Base-by-base conservation (phyloP, 1,284 basidiomycete genomes). In the Moesziomyces parantarcticus region DNA sequence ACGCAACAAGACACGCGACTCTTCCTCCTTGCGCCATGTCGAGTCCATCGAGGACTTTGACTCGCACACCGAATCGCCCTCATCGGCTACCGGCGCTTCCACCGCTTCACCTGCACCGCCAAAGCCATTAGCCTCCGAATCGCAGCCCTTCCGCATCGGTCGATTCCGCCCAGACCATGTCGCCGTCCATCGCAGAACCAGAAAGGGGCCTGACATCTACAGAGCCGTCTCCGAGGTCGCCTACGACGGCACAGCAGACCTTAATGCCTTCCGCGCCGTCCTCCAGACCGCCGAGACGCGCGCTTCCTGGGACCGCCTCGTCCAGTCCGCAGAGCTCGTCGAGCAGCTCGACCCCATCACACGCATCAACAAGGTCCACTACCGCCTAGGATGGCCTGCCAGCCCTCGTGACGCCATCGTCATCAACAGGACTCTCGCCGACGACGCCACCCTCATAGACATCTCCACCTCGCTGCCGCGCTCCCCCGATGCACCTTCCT, bases 401-500 rank as follows among this genome's bases (percentile, higher is more conserved):
- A 96, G 91, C 92, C 78, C 80, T 0, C 74, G 81, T 21, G 81
- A 83, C 40, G 47, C 67, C 41, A 39, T 78, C 58, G 49, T 74
- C 55, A 58, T 78, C 52, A 61, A 65, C 46, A 43, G 75, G 16
- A 73, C 73, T 1, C 49, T 74, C 7, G 50, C 68, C 10, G 74
- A 71, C 51, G 58, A 66, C 26, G 50, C 69, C 4, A 94, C 93
- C 10, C 87, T 98, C 55, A 90, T 99, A 84, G 92, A 96, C 84
- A 90, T 98, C 54, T 91, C 95, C 3, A 97, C 95, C 5, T 97
- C 95, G n/a, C 87, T 99, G 21, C 96, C 96, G 54, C 90, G 94
- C 42, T 94, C 93, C 36, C 84, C 88, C 36, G 94, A 98, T 79
- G 95, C 97, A 80, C 96, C 97, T 1, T 89, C 91, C 18, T 99